Percentiles rank a stretch among this genome's conserved stretches.
Conservation (phyloP, 2,329 filamentous ascomycete species). For the Pyrenophora teres region DNA sequence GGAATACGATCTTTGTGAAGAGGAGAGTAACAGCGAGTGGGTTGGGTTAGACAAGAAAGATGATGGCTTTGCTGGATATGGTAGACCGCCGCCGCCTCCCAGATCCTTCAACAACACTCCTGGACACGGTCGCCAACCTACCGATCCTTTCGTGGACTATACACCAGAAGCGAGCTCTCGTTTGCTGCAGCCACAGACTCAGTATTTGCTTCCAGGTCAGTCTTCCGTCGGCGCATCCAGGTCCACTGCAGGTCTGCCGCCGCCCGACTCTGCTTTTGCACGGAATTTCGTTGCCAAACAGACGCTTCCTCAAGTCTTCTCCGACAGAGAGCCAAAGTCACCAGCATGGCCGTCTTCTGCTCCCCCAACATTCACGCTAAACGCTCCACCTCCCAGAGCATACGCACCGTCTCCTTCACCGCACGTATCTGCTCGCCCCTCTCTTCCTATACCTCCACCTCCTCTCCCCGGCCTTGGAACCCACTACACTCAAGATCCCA, state of each 20-base stretch:
- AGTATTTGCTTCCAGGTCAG: not conserved
- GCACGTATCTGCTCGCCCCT: not conserved
- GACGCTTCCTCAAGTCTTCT: no score
- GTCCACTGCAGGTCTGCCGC: no score
- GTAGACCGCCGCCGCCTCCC: no score
- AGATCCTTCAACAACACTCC: not conserved
- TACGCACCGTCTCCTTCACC: no score
- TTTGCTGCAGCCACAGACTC: not conserved
- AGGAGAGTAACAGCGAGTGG: no score
- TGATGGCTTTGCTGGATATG: no score
- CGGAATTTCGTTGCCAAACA: no score
- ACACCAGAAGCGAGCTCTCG: not conserved
- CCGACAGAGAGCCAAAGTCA: not conserved
- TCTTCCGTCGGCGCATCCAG: no score
- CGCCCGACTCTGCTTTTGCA: no score
- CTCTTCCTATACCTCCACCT: conserved; percentile 9
- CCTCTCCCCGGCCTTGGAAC: not conserved
- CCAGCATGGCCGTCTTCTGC: not conserved
- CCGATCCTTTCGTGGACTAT: not conserved
- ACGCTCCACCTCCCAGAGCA: not conserved
- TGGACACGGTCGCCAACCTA: not conserved
- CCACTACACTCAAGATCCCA: not conserved
- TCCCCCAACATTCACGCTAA: not conserved
- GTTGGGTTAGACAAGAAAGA: no score
- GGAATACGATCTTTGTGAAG: no score